Percentiles rank a stretch among this genome's conserved stretches.
These are phyloP conservation scores for Coemansia sp. DNA, from an alignment of 192 early-diverging fungal genomes.

Conservation along the genomic window DNA sequence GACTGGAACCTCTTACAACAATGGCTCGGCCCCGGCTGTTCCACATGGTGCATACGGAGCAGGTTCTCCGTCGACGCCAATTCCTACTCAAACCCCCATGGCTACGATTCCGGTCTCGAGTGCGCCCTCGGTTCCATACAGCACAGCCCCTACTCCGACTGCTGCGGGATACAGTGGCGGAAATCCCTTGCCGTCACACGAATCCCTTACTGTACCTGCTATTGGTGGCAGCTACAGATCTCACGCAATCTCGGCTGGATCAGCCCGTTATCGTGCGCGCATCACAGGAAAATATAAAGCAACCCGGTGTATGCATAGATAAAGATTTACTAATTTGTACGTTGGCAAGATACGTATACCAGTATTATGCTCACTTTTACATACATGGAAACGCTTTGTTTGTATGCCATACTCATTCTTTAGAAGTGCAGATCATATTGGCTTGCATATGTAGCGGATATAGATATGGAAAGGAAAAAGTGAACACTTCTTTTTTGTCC, in stretches of 20 bases:
- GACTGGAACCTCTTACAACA: constrained; percentile 22
- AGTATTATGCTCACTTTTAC: neutral
- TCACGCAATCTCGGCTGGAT: constrained; percentile 1
- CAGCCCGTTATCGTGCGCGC: neutral
- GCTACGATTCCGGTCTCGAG: neutral
- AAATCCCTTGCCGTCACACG: neutral
- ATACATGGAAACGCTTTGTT: neutral
- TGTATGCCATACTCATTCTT: no score
- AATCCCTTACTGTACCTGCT: neutral
- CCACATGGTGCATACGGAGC: neutral
- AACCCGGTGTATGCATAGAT: neutral
- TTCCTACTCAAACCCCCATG: neutral
- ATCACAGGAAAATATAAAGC: neutral
- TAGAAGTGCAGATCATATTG: no score
- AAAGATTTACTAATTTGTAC: neutral
- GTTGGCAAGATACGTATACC: neutral
- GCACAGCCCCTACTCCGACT: neutral
- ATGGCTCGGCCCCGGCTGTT: neutral
- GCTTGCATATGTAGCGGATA: no score
- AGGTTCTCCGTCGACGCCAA: neutral
- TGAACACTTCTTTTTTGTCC: neutral
- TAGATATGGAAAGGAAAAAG: no score
- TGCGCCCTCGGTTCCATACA: neutral
- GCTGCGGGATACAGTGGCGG: neutral
- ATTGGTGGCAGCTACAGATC: neutral